Evolutionary conservation across 2,329 filamentous ascomycete species (phyloP), one percentile per base, ranked within the genome.

Genomic region (Colletotrichum spinosum): DNA sequence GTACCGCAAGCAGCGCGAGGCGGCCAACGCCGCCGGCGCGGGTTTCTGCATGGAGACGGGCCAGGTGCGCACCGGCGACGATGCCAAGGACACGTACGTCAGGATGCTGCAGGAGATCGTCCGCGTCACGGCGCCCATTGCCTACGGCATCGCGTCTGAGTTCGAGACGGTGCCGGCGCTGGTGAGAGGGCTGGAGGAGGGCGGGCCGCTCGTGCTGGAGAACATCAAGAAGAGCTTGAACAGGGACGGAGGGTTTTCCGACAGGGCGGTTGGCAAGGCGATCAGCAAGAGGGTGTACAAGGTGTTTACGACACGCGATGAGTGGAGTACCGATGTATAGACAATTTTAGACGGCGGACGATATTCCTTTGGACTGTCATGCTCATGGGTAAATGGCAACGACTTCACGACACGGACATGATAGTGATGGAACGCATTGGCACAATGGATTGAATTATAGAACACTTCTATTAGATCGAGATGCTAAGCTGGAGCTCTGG

Each of bases 31-130:
- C 58, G 82, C 84, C 2, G 81, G 84, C 11, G 88, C 87, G 2
- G 83, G 86, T 0, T 95, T 95, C 74, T 94, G 92, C 77, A 94
- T 94, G 90, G 91, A 93, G 57, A 81, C 83, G 1, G 92, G 92
- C 0, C 92, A 95, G 76, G 90, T 95, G 46, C 88, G 87, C 59
- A 86, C 88, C 0, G 92, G 92, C 35, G 86, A 90, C 35, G 85
- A 87, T 48, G 78, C 84, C 2, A 75, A 79, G 7, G 92, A 94
- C 70, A 92, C 89, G 0, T 95, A 90, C 68, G 80, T 88, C 49
- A 87, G 87, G 69, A 92, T 95, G 91, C 79, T 96, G 55, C 90
- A 93, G 76, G 90, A 94, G 77, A 87, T 94, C 45, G 83, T 83
- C 12, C 86, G 91, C 13, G 84, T 95, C 13, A 94, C 92, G 6